Conservation (phyloP, 2,329 filamentous ascomycete genomes). For the Peltaster fructicola region DNA sequence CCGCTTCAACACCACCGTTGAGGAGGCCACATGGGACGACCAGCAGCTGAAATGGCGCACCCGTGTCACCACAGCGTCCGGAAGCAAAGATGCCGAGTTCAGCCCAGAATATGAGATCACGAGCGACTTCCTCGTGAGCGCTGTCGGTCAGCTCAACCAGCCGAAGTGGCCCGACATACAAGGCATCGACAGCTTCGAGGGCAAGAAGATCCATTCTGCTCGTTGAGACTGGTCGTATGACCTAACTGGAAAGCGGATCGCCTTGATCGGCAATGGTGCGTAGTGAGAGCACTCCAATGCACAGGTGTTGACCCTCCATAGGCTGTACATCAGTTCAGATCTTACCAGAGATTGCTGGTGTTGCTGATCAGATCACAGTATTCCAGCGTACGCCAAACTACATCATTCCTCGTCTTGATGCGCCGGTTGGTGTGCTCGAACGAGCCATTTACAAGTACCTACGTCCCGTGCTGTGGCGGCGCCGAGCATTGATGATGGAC, state of each 20-base stretch:
- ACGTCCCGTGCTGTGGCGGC: conserved; percentile 32
- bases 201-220: conserved; percentile 39
- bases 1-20: conserved; percentile 38
- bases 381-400: conserved; percentile 44
- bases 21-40: conserved; percentile 38
- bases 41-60: conserved; percentile 32
- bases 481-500: conserved; percentile 37
- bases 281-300: neutral
- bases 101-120: conserved; percentile 33
- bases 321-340: conserved; percentile 42
- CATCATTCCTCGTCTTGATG: conserved; percentile 37
- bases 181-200: conserved; percentile 30
- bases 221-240: conserved; percentile 44
- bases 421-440: conserved; percentile 25
- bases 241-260: conserved; percentile 36
- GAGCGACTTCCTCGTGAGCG: conserved; percentile 39
- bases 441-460: conserved; percentile 31
- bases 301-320: conserved; percentile 6
- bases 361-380: conserved; percentile 32
- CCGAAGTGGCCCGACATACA: conserved; percentile 33
- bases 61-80: conserved; percentile 29
- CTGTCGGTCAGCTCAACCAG: conserved; percentile 40
- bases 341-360: conserved; percentile 37
- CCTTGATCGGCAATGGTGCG: conserved; percentile 40
- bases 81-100: conserved; percentile 37